These are phyloP conservation scores for Leccinum fallax DNA, from an alignment of 1,284 basidiomycete genomes.

Conservation along the genomic window DNA sequence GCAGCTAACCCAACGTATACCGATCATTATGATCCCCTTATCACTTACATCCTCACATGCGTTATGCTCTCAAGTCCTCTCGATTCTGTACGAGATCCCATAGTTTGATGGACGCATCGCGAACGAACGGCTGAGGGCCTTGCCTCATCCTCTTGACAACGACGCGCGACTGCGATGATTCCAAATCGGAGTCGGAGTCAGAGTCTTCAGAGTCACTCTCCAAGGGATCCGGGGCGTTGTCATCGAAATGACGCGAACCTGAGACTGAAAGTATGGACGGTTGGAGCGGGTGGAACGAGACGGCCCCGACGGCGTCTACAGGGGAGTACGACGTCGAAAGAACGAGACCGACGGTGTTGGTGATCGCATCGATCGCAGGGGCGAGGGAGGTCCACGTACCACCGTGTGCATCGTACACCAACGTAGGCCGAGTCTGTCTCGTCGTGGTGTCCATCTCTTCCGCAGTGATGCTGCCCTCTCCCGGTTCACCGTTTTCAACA, in stretches of 20 bases:
- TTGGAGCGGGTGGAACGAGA: conserved; percentile 61
- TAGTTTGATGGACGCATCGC: conserved; percentile 32
- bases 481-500: conserved; percentile 5
- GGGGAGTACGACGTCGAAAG: not conserved
- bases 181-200: conserved; percentile 15
- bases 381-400: conserved; percentile 15
- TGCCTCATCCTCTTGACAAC: conserved; percentile 13
- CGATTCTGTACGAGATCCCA: conserved; percentile 22
- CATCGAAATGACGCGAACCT: conserved; percentile 66
- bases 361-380: not conserved
- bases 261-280: conserved; percentile 58
- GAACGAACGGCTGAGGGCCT: conserved; percentile 24
- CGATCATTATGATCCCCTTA: not conserved
- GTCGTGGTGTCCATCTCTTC: not conserved
- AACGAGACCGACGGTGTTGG: not conserved
- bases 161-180: not conserved
- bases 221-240: not conserved
- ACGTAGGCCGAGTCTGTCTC: conserved; percentile 11
- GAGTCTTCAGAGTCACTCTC: conserved; percentile 5
- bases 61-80: not conserved
- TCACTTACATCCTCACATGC: too few species aligned
- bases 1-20: not conserved
- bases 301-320: conserved; percentile 63
- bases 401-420: conserved; percentile 21
- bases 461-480: conserved; percentile 1